These are phyloP conservation scores for Pelargonium nanum DNA, from an alignment of 345 rosid species.

Conservation along the genomic window DNA sequence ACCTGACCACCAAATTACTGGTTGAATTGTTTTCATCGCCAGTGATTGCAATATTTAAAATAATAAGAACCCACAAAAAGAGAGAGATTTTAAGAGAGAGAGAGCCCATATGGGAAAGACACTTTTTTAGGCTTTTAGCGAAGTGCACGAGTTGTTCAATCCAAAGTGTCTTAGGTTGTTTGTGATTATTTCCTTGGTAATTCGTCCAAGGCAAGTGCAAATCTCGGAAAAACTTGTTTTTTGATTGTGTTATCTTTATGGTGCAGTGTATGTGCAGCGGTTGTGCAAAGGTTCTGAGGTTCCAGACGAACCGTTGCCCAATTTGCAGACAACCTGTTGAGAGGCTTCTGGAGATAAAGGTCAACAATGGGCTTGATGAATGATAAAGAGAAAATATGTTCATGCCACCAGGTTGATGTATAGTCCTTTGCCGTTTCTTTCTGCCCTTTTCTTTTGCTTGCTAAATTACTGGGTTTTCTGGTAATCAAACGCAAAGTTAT, in stretches of 20 bases:
- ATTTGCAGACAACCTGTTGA: conserved; percentile 94
- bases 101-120: too few species aligned
- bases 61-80: too few species aligned
- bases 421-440: background rate
- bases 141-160: too few species aligned
- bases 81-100: too few species aligned
- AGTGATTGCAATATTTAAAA: too few species aligned
- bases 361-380: conserved; percentile 40
- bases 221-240: too few species aligned
- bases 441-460: background rate
- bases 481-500: background rate
- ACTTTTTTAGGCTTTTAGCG: too few species aligned
- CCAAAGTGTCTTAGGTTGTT: too few species aligned
- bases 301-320: conserved; percentile 81
- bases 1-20: background rate
- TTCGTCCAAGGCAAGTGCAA: too few species aligned
- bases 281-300: conserved; percentile 87
- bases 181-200: too few species aligned
- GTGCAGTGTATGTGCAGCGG: conserved; percentile 96
- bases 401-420: background rate
- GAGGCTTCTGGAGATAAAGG: conserved; percentile 86
- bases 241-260: background rate
- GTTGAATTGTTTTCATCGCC: background rate
- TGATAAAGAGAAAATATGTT: conserved; percentile 9
- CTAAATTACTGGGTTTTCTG: background rate